Base-by-base conservation (phyloP, 2,329 filamentous ascomycete genomes). In the Trichophyton rubrum region DNA sequence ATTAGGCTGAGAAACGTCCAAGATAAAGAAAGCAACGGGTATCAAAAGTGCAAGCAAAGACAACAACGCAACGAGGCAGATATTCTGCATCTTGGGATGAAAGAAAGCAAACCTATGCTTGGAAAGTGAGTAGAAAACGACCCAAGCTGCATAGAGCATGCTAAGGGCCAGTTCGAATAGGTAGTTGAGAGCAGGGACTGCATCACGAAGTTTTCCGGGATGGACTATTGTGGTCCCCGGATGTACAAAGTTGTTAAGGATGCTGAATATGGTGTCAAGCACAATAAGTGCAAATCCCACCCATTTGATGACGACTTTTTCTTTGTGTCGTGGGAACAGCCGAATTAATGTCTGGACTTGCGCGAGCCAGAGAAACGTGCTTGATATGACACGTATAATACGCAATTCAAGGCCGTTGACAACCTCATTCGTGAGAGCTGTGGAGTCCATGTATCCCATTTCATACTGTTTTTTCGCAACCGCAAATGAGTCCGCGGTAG, bases 221-320 rank as follows among this genome's bases (percentile, higher is more conserved):
- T 85, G 82, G 6, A 60, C 17, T 56, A 72, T 72, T 7, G 67
- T 69, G 15, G 68, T 69, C 4, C 66, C 67, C 58, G 82, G 77
- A 33, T 82, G 80, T 58, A 83, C 72, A 69, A 97, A 97, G 68
- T 88, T 93, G 77, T 96, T 95, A 62, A 97, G 82, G 56, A 88
- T 90, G 69, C 88, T 91, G 73, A 99, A 99, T 9, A 91, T 84
- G 49, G 92, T 86, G 71, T 97, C 92, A 62, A 96, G 81, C 0
- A 90, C 83, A 68, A 99, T 96, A 61, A 99, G 82, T 2, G 88
- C 90, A 70, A 97, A 96, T 1, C 92, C 93, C 15, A 92, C 90
- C 92, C 92, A 99, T 76, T 97, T 97, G 76, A 99, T 99, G 66
- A 97, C 89, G 59, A 97, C 86, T 75, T 97, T 97, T 75, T 99